Evolutionary conservation across 352 stramenopile genomes (phyloP).

Genomic region (Phytophthora pistaciae): DNA sequence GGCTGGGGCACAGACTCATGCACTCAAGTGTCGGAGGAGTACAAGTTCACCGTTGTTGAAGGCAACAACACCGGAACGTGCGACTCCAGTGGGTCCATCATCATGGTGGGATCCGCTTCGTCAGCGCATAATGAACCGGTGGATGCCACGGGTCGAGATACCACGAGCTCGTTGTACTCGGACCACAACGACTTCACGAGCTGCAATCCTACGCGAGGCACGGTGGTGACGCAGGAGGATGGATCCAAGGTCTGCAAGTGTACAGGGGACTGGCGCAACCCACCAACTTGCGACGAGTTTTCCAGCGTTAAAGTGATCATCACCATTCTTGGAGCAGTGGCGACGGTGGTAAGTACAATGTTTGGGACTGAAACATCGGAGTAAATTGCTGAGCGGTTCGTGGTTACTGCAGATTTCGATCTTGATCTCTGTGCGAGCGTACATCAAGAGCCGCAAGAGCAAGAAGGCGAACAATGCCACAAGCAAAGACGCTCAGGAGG

Average conservation of each 20-base stretch:
- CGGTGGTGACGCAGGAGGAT: constrained; percentile 37
- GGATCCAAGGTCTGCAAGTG: constrained; percentile 46
- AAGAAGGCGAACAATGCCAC: constrained; percentile 6
- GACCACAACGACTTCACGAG: constrained; percentile 17
- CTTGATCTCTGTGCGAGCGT: constrained; percentile 40
- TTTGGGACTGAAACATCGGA: not conserved
- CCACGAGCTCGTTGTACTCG: not conserved
- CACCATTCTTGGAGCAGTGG: constrained; percentile 50
- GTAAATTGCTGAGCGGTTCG: not conserved
- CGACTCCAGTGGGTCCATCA: constrained; percentile 11
- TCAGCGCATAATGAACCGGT: constrained; percentile 4
- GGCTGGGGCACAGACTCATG: constrained; percentile 58
- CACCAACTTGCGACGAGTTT: constrained; percentile 46
- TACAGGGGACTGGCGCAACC: constrained; percentile 52
- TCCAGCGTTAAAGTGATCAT: constrained; percentile 46
- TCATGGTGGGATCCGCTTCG: constrained; percentile 10
- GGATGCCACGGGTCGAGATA: constrained; percentile 3
- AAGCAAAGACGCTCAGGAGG: constrained; percentile 3
- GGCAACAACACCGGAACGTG: constrained; percentile 19
- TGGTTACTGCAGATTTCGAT: constrained; percentile 38
- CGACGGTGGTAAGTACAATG: constrained; percentile 39
- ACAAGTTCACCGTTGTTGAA: constrained; percentile 36
- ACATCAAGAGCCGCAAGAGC: constrained; percentile 42
- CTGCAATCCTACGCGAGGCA: constrained; percentile 56
- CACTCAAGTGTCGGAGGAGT: constrained; percentile 46